A percentile compares a stretch with the other conserved stretches of the same genome.
Evolutionary conservation across 2,329 filamentous ascomycete genomes (phyloP).

Genomic region (Arthroderma uncinatum): DNA sequence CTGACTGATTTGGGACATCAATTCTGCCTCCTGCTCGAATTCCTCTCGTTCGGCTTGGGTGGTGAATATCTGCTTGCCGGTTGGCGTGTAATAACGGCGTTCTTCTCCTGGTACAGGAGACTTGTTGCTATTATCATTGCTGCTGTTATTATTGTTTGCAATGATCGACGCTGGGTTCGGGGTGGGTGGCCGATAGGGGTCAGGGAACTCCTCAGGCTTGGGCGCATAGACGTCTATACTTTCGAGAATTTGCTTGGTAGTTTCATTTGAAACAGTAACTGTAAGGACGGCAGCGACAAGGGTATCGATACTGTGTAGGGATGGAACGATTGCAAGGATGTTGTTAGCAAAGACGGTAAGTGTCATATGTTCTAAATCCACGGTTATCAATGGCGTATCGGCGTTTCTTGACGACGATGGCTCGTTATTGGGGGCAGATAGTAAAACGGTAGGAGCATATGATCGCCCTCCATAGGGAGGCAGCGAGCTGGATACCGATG

Average conservation of each 20-base stretch:
- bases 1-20: slow-evolving; percentile 27
- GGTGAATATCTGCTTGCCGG: slow-evolving; percentile 21
- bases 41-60: slow-evolving; percentile 35
- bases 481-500: slow-evolving; percentile 7
- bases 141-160: slow-evolving; percentile 4
- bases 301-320: slow-evolving; percentile 39
- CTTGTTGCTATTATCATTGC: slow-evolving; percentile 8
- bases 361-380: slow-evolving; percentile 34
- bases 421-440: slow-evolving; percentile 26
- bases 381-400: slow-evolving; percentile 31
- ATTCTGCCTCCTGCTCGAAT: slow-evolving; percentile 27
- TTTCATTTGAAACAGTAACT: slow-evolving; percentile 35
- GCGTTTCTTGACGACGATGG: slow-evolving; percentile 22
- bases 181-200: slow-evolving; percentile 10
- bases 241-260: slow-evolving; percentile 29
- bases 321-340: slow-evolving; percentile 34
- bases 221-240: slow-evolving; percentile 26
- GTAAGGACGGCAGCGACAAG: slow-evolving; percentile 37
- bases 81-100: slow-evolving; percentile 18
- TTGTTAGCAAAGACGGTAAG: slow-evolving; percentile 32
- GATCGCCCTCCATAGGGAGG: slow-evolving; percentile 14
- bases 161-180: background rate
- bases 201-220: slow-evolving; percentile 10
- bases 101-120: slow-evolving; percentile 11
- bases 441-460: slow-evolving; percentile 29